Conservation (phyloP, 805 yeast genomes). For the Debaryomyces tyrocola region DNA sequence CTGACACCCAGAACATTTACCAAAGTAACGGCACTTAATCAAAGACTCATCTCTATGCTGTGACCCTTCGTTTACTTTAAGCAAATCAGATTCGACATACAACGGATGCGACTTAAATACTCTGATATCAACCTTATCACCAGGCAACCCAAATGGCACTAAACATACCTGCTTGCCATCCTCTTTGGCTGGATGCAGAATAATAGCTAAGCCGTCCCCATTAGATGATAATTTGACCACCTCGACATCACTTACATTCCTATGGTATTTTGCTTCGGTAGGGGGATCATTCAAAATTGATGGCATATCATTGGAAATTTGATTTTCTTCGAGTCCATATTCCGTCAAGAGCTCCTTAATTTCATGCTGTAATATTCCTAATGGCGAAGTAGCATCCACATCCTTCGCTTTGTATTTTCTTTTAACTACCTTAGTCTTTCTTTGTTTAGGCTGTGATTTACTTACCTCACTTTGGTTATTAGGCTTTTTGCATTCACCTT, state of each 20-base stretch:
- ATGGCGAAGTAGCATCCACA: conserved; percentile 74
- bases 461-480: neutral
- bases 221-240: conserved; percentile 64
- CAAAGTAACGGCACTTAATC: conserved; percentile 80
- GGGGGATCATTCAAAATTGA: conserved; percentile 60
- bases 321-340: conserved; percentile 41
- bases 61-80: conserved; percentile 42
- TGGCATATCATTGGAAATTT: conserved; percentile 65
- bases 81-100: conserved; percentile 73
- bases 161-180: conserved; percentile 60
- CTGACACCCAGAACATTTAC: conserved; percentile 93
- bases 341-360: conserved; percentile 57
- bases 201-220: conserved; percentile 84
- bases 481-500: conserved; percentile 4
- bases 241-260: conserved; percentile 56
- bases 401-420: conserved; percentile 62
- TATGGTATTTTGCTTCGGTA: conserved; percentile 51
- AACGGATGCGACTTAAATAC: conserved; percentile 77
- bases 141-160: conserved; percentile 87
- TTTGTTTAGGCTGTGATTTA: conserved; percentile 14
- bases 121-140: conserved; percentile 69
- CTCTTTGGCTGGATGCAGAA: conserved; percentile 54
- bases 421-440: conserved; percentile 23
- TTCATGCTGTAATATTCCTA: conserved; percentile 76
- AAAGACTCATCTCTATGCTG: conserved; percentile 53